Evolutionary conservation across 805 yeast species (phyloP).

Genomic region (Wickerhamomyces pijperi): DNA sequence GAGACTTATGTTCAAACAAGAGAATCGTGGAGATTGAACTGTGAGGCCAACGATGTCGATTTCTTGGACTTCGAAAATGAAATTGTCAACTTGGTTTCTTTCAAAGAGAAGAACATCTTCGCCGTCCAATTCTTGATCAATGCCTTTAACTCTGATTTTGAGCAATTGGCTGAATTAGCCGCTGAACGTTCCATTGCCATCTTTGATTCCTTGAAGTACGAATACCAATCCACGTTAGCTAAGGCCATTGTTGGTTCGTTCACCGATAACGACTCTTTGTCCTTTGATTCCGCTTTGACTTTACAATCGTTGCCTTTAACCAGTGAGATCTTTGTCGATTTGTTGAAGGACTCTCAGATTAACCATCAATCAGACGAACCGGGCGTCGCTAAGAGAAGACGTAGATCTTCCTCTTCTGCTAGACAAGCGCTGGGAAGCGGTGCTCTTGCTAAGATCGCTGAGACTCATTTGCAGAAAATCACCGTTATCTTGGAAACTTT

Average conservation of each 20-base stretch:
- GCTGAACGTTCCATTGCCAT: constrained; percentile 40
- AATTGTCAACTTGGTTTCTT: constrained; percentile 48
- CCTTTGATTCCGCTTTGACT: constrained; percentile 43
- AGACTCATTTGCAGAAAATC: constrained; percentile 63
- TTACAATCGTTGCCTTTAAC: constrained; percentile 44
- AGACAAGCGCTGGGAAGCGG: constrained; percentile 58
- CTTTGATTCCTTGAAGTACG: constrained; percentile 46
- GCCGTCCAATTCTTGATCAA: constrained; percentile 53
- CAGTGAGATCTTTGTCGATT: constrained; percentile 43
- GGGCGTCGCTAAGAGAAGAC: constrained; percentile 56
- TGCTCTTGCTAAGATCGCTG: constrained; percentile 65
- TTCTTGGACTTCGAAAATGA: constrained; percentile 44
- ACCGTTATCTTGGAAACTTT: constrained; percentile 73
- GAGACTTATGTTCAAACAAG: constrained; percentile 37
- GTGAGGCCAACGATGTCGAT: constrained; percentile 37
- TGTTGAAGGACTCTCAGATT: constrained; percentile 51
- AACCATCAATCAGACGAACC: constrained; percentile 29
- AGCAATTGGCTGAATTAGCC: constrained; percentile 34
- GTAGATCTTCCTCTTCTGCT: constrained; percentile 72
- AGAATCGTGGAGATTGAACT: constrained; percentile 28
- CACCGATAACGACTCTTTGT: constrained; percentile 25
- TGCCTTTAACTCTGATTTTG: constrained; percentile 35
- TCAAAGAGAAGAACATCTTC: constrained; percentile 42
- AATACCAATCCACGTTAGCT: constrained; percentile 45
- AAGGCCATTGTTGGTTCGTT: constrained; percentile 50